Percentiles rank a stretch among this genome's conserved stretches.
Evolutionary conservation across 345 rosid species (phyloP).

Genomic region (Geranium rotundifolium): DNA sequence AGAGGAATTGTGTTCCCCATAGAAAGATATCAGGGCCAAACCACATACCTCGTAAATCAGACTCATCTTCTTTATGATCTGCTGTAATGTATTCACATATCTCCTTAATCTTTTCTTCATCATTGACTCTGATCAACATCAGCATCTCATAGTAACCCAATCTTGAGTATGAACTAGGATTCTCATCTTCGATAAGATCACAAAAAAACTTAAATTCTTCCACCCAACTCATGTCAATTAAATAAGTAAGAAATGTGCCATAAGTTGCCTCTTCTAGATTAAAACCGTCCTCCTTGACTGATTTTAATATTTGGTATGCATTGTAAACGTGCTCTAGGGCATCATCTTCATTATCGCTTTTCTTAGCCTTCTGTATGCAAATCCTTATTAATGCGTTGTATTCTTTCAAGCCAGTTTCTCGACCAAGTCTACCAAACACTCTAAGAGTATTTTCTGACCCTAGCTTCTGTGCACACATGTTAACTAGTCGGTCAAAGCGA

Average conservation of each 20-base stretch:
- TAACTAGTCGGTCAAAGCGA: conserved; percentile 27
- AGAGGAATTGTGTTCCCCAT: too few species aligned
- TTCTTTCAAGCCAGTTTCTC: conserved; percentile 54
- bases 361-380: conserved; percentile 41
- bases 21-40: not conserved
- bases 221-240: conserved; percentile 56
- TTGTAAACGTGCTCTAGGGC: conserved; percentile 29
- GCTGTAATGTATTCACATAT: conserved; percentile 28
- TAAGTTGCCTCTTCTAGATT: conserved; percentile 42
- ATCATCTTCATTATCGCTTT: conserved; percentile 29
- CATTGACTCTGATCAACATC: conserved; percentile 36
- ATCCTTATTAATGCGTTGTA: conserved; percentile 42
- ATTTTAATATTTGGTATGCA: conserved; percentile 31
- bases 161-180: conserved; percentile 25
- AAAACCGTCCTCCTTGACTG: conserved; percentile 71
- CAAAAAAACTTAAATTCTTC: conserved; percentile 42
- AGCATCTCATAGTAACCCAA: conserved; percentile 85
- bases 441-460: conserved; percentile 39
- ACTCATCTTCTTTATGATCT: conserved; percentile 15
- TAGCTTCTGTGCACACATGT: conserved; percentile 29
- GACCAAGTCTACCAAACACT: conserved; percentile 42
- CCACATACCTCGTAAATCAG: conserved; percentile 36
- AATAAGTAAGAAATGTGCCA: conserved; percentile 52
- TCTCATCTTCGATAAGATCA: conserved; percentile 26
- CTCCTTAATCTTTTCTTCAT: conserved; percentile 45